phyloP scores from a whole-genome alignment of 306 rosid genomes.

The Ammopiptanthus mongolicus region DNA sequence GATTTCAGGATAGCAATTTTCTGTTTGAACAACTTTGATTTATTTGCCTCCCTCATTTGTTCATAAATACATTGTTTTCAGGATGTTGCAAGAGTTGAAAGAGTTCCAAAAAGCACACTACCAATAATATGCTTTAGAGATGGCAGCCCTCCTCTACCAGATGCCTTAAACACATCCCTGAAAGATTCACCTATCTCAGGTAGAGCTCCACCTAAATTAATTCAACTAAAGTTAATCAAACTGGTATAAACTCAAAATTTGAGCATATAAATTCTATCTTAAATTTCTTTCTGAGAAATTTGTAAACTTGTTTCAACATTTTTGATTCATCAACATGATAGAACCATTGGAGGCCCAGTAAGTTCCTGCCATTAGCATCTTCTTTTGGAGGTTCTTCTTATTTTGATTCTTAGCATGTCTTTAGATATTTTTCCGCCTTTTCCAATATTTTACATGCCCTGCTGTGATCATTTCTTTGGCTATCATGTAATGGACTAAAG shows the following conservation, averaged over 20 bases:
- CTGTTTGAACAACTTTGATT: neutral
- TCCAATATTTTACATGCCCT: neutral
- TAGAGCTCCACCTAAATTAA: constrained; percentile 1
- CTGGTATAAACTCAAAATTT: neutral
- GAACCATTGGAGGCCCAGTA: neutral
- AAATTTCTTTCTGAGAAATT: neutral
- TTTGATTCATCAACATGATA: neutral
- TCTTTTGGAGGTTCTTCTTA: neutral
- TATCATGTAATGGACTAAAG: constrained; percentile 8
- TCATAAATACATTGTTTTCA: constrained; percentile 34
- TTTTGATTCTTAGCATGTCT: neutral
- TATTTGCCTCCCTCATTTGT: constrained; percentile 10
- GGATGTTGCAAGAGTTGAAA: constrained; percentile 50
- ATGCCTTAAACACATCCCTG: constrained; percentile 52
- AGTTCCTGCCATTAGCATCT: neutral
- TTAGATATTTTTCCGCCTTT: neutral
- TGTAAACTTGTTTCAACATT: neutral
- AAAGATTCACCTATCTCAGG: constrained; percentile 51
- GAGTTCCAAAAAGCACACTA: constrained; percentile 44
- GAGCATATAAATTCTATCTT: constrained; percentile 11
- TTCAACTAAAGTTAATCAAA: constrained; percentile 9
- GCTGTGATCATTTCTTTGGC: constrained; percentile 12
- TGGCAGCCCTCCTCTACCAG: constrained; percentile 91
- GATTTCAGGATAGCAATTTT: neutral
- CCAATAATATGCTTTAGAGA: constrained; percentile 83